phyloP scores from a whole-genome alignment of 2,329 filamentous ascomycete genomes.

The Aspergillus phoenicis region DNA sequence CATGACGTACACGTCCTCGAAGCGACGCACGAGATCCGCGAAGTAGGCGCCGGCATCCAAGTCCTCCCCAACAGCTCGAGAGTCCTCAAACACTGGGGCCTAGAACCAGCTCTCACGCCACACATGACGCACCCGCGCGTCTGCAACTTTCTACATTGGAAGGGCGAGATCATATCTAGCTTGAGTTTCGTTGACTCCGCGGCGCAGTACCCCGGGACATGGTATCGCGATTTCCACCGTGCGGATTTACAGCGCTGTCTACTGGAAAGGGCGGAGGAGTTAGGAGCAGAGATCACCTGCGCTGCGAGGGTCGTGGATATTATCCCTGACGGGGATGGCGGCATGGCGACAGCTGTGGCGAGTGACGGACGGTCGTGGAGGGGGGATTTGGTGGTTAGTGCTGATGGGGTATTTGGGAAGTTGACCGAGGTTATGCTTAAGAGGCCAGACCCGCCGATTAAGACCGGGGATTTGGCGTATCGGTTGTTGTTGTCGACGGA shows the following conservation, averaged over 20 bases:
- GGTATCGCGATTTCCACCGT: conserved; percentile 60
- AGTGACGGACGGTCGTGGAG: conserved; percentile 28
- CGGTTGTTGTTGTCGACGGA: conserved; percentile 54
- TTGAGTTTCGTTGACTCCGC: conserved; percentile 53
- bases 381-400: conserved; percentile 30
- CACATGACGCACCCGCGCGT: conserved; percentile 47
- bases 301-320: conserved; percentile 50
- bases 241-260: conserved; percentile 55
- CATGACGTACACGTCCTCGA: conserved; percentile 31
- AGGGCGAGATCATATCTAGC: conserved; percentile 51
- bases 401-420: conserved; percentile 35
- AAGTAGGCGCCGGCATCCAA: conserved; percentile 35
- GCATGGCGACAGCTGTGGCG: conserved; percentile 41
- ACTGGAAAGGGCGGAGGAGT: conserved; percentile 49
- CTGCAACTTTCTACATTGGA: conserved; percentile 58
- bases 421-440: conserved; percentile 51
- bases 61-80: conserved; percentile 35
- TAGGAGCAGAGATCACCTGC: conserved; percentile 52
- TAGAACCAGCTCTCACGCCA: conserved; percentile 45
- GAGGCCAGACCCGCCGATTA: conserved; percentile 47
- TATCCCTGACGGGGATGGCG: conserved; percentile 24
- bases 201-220: conserved; percentile 37
- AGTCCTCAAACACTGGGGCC: conserved; percentile 40
- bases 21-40: conserved; percentile 27
- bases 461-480: conserved; percentile 61